phyloP scores from a whole-genome alignment of 257 asterid genomes.

The Fraxinus americana region DNA sequence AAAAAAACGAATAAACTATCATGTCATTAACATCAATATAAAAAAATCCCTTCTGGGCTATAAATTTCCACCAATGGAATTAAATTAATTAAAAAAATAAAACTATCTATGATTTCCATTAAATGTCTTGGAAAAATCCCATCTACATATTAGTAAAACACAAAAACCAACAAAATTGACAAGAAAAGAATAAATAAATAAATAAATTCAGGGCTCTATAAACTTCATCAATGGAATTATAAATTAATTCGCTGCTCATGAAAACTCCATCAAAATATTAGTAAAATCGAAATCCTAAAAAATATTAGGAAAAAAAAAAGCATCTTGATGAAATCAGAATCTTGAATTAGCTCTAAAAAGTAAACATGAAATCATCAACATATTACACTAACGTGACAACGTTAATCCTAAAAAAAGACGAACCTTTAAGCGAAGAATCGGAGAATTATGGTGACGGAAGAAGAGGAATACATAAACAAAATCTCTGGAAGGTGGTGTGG shows the following conservation, averaged over 20 bases:
- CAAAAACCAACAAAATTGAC: no score
- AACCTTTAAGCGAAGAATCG: slow-evolving; percentile 26
- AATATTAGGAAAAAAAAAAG: neutral
- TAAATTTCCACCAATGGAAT: neutral
- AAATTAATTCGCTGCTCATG: neutral
- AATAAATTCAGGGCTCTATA: neutral
- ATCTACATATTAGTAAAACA: neutral
- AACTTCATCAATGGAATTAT: neutral
- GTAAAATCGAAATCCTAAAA: slow-evolving; percentile 6
- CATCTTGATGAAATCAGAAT: slow-evolving; percentile 11
- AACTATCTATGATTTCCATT: neutral
- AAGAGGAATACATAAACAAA: slow-evolving; percentile 14
- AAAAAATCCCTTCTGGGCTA: neutral
- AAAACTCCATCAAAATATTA: slow-evolving; percentile 24
- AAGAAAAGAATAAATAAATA: neutral
- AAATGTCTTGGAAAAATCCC: neutral
- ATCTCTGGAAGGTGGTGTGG: neutral
- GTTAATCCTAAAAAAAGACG: neutral
- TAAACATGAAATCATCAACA: neutral
- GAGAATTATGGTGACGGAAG: slow-evolving; percentile 10
- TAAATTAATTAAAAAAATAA: neutral
- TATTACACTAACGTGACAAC: slow-evolving; percentile 6
- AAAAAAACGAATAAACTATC: neutral
- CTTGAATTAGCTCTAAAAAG: neutral
- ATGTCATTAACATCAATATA: neutral